Evolutionary conservation across 1,284 basidiomycete genomes (phyloP), one percentile per base, ranked within the genome.

Genomic region (Phlebopus sp.): DNA sequence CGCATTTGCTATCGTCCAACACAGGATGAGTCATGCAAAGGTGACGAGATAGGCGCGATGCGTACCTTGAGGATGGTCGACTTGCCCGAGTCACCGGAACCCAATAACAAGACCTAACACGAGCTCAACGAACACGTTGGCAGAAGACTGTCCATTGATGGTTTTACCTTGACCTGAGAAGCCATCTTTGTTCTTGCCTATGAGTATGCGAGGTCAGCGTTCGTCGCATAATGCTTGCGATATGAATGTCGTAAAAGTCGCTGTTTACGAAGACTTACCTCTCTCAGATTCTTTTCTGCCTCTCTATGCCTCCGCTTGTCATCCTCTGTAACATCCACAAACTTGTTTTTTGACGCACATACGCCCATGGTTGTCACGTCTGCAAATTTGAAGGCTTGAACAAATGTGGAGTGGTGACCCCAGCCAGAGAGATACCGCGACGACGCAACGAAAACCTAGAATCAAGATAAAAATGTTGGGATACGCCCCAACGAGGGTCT

Each of bases 21-120:
- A 27, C n/a, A 42, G 34, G 55, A 42, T 40, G 25, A 17, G 39
- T 19, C 4, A 29, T 11, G 13, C 23, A 25, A 6, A 19, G n/a
- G n/a, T 2, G 6, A 11, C 38, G 39, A 27, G 37, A 31, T 6
- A 59, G 39, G 59, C 25, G 23, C 9, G 39, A 21, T n/a, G 56
- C 71, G 35, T 48, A 86, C 87, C 75, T 93, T 93, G 64, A 94
- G 78, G 57, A 94, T 78, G 4, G 94, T 97, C 10, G 90, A 92
- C 70, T 97, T 97, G 37, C 94, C 94, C 27, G 87, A 91, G 63
- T 96, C 94, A 31, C 94, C 94, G 37, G 94, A 94, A 31, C 94
- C 94, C 25, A 97, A 77, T 19, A 97, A 76, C 45, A 97, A 75
- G n/a, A 90, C 86, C 86, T 88, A 54, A 17, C 31, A 23, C 23